Conservation (phyloP, 2,329 filamentous ascomycete species). For the Cytospora leucostoma region DNA sequence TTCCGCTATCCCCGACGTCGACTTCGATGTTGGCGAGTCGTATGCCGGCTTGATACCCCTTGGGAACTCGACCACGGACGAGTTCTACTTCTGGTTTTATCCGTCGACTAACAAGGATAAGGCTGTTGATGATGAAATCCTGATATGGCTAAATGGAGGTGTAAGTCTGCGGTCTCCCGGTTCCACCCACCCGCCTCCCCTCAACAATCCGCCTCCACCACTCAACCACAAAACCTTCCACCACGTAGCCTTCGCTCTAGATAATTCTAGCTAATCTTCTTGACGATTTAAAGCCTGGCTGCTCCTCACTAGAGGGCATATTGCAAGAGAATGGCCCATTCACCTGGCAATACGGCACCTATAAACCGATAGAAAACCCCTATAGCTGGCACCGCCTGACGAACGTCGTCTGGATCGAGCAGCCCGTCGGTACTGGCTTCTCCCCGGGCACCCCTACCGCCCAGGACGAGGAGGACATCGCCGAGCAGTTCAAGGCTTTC, state of each 20-base stretch:
- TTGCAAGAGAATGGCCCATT: slow-evolving; percentile 79
- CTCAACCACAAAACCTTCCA: no score
- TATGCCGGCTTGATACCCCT: slow-evolving; percentile 66
- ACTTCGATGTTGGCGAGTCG: slow-evolving; percentile 68
- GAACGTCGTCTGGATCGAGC: slow-evolving; percentile 76
- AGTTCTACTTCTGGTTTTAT: slow-evolving; percentile 69
- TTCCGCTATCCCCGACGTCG: slow-evolving; percentile 64
- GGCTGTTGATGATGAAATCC: slow-evolving; percentile 56
- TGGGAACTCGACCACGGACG: slow-evolving; percentile 46
- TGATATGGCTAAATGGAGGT: slow-evolving; percentile 63
- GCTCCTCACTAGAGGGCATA: slow-evolving; percentile 65
- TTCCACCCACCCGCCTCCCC: not conserved
- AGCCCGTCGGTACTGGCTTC: slow-evolving; percentile 69
- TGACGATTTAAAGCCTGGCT: slow-evolving; percentile 51
- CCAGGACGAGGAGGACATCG: slow-evolving; percentile 66
- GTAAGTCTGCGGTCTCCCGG: slow-evolving; percentile 35
- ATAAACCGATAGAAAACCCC: slow-evolving; percentile 62
- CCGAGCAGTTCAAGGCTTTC: slow-evolving; percentile 73
- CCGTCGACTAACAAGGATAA: slow-evolving; percentile 54
- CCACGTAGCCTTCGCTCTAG: no score
- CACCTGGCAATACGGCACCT: slow-evolving; percentile 70
- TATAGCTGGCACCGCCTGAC: slow-evolving; percentile 77
- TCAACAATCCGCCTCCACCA: not conserved
- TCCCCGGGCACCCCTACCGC: slow-evolving; percentile 65
- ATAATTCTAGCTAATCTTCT: not conserved